Evolutionary conservation across 345 rosid species (phyloP), one percentile per base, ranked within the genome.

Genomic region (Erysimum cheiranthoides): DNA sequence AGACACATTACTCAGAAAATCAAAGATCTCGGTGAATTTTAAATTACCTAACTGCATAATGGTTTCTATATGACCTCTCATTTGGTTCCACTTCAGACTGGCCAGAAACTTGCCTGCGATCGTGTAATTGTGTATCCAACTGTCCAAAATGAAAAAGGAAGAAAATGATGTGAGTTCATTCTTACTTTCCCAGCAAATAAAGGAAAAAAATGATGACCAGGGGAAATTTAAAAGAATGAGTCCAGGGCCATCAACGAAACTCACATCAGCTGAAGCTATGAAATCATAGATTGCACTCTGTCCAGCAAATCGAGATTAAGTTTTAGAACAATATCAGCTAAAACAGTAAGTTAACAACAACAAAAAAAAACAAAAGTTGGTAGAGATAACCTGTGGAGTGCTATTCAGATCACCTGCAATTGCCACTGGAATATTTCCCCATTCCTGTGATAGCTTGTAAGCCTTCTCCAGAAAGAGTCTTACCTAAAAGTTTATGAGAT

Each of bases 271-370:
- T 60, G 93, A 85, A 61, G 89, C 85, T 60, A 92, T 73, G 84
- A 90, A 94, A 56, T 87, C 90, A 81, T 94, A 90, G 18, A 90
- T 68, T 27, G 96, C 96, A 84, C 97, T 94, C 97, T 94, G 89
- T 45, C 51, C 54, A 84, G 60, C 51, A 74, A 31, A 73, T 61
- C 53, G 10, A 74, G 77, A 83, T 17, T 68, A 71, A 70, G 50
- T 59, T 31, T 50, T 56, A 77, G 61, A 54, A 65, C 11, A 61
- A n/a, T 13, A 40, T 39, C 52, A 72, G 54, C 49, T 61, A 58
- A 40, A n/a, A 16, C 34, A 65, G 40, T 50, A 62, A 5, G 11
- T 61, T 30, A 58, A 52, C 52, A 62, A 38, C 21, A 57, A n/a
- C n/a, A 4, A 7, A 53, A 31, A 21, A 27, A 31, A 46, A 0